Conservation (phyloP, 1,139 yeast species). For the Geotrichum candidum region DNA sequence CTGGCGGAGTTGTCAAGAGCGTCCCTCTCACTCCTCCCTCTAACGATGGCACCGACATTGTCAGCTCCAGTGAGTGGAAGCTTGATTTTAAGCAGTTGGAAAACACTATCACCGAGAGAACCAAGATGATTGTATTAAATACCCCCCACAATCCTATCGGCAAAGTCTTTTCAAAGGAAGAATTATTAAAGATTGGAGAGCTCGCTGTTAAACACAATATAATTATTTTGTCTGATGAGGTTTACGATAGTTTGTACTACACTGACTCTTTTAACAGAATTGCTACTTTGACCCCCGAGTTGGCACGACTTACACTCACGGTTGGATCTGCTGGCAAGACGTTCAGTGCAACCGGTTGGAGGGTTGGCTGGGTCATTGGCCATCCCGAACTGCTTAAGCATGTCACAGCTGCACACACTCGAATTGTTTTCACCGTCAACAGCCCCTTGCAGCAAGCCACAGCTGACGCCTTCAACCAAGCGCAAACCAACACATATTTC, state of each 20-base stretch:
- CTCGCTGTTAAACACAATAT: slow-evolving; percentile 80
- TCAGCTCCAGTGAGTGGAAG: slow-evolving; percentile 80
- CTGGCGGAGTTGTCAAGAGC: slow-evolving; percentile 86
- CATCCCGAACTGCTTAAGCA: slow-evolving; percentile 71
- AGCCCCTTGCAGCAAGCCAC: slow-evolving; percentile 92
- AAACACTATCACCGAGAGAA: slow-evolving; percentile 60
- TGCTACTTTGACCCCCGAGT: slow-evolving; percentile 74
- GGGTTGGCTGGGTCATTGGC: slow-evolving; percentile 94
- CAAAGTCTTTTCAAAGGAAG: slow-evolving; percentile 71
- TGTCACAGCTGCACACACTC: slow-evolving; percentile 84
- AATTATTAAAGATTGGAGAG: slow-evolving; percentile 66
- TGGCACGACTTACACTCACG: slow-evolving; percentile 71
- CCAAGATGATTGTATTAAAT: slow-evolving; percentile 81
- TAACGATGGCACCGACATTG: slow-evolving; percentile 56
- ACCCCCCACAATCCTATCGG: slow-evolving; percentile 97
- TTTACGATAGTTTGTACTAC: slow-evolving; percentile 83
- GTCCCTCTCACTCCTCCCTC: slow-evolving; percentile 82
- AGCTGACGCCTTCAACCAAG: slow-evolving; percentile 64
- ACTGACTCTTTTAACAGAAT: slow-evolving; percentile 65
- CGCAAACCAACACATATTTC: slow-evolving; percentile 61
- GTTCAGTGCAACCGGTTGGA: slow-evolving; percentile 98
- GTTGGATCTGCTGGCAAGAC: slow-evolving; percentile 97
- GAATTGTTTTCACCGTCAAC: slow-evolving; percentile 85
- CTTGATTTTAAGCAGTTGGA: slow-evolving; percentile 74
- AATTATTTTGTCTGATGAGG: slow-evolving; percentile 84